Base-by-base conservation (phyloP, 257 asterid genomes). In the Solanum dulcamara region DNA sequence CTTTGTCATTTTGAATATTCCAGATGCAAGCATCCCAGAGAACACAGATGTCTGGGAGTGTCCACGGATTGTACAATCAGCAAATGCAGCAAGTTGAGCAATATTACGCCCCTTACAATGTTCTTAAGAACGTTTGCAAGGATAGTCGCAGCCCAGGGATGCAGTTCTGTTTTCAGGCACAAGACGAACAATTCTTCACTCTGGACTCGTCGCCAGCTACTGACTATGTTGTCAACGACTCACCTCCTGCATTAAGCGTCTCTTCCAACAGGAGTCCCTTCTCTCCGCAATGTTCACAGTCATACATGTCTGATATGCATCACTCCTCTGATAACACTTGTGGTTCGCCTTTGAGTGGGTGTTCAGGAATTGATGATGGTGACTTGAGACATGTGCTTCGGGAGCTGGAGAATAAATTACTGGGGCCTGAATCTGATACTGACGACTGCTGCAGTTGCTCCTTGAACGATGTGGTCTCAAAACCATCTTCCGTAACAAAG, bases 291-390 rank as follows among this genome's bases (percentile, higher is more conserved):
- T 90, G 92, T 80, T 96, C 98, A 48, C 96, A 92, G 44, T 95
- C 99, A 3, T 91, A 90, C 83, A 90, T 88, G 28, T 93, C 97
- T 4, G 97, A 94, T 83, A 86, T 81, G 44, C 92, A 86, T 66
- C 94, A 85, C 53, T 90, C 92, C 10, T 89, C 95, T 82, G 97
- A 91, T 77, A 88, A 89, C 60, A 85, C 93, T 35, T 89, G 90
- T 17, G 93, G 96, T 55, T 96, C 98, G 28, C 98, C 99, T 35
- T 84, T 93, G 80, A 95, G 99, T 81, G 97, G 97, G 17, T 92
- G 90, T 79, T 96, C 97, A 60, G 96, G 90, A 33, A 91, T 90
- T 33, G 98, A 89, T n/a, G 97, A 94, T 84, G 93, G 92, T 40
- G 91, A 89, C 90, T 44, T 93, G 90, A 91, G 88, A 93, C 96